A percentile compares a stretch with the other conserved stretches of the same genome.
Conservation (phyloP, 805 yeast genomes). For the Tetrapisispora taiwanensis region DNA sequence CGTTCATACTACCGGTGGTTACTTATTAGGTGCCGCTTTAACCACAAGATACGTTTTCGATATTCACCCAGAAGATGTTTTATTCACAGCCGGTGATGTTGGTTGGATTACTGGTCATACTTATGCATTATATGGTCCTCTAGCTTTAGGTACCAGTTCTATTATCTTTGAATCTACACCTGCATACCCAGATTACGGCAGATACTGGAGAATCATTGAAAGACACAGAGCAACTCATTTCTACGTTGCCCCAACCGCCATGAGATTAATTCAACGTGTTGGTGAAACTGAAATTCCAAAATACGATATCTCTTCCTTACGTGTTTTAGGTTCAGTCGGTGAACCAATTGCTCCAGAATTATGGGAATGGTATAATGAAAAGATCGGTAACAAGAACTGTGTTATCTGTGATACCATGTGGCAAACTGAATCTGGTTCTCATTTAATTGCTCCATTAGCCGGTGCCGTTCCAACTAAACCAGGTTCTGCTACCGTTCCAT, state of each 20-base stretch:
- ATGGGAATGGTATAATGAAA: conserved; percentile 96
- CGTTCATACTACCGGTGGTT: conserved; percentile 91
- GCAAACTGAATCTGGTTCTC: conserved; percentile 98
- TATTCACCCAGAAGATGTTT: conserved; percentile 74
- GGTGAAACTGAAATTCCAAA: conserved; percentile 77
- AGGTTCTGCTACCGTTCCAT: conserved; percentile 93
- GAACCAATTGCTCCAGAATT: conserved; percentile 97
- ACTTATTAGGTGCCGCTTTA: conserved; percentile 81
- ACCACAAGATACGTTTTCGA: conserved; percentile 92
- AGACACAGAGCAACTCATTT: conserved; percentile 84
- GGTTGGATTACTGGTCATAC: conserved; percentile 99
- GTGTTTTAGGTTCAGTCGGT: conserved; percentile 94
- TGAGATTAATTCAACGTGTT: conserved; percentile 80
- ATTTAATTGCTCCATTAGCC: conserved; percentile 86
- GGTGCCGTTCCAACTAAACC: conserved; percentile 94
- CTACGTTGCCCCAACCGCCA: conserved; percentile 97
- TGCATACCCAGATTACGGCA: conserved; percentile 87
- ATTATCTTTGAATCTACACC: conserved; percentile 96
- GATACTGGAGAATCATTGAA: conserved; percentile 96
- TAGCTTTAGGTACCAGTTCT: conserved; percentile 78
- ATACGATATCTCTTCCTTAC: conserved; percentile 74
- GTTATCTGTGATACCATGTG: conserved; percentile 95
- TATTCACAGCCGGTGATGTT: conserved; percentile 96
- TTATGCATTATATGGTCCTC: conserved; percentile 90
- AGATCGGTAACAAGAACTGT: conserved; percentile 81